Base-by-base conservation (phyloP, 2,329 filamentous ascomycete genomes). In the Nigrospora oryzae region DNA sequence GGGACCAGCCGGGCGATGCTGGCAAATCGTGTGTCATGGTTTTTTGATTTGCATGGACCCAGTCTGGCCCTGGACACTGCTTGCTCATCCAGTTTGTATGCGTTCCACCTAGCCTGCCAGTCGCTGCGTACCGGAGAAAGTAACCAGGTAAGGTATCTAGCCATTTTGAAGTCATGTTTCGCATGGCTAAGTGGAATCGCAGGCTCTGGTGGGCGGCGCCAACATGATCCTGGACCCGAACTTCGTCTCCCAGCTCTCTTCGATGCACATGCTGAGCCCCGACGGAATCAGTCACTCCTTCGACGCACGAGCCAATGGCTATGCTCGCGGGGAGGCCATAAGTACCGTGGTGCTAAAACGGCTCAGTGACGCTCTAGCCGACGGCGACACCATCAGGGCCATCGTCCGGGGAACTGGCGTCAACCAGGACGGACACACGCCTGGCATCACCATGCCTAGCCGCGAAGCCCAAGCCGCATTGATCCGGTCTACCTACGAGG, bases 361-460 rank as follows among this genome's bases (percentile, higher is more conserved):
- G 5, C 54, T 65, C 3, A 46, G 50, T 8, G 49, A 53, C 32
- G 62, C 63, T 2, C 44, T 64, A 1, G 42, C 51, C 11, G 62
- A 63, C 39, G 57, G 58, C 31, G 62, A 66, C 45, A 49, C 53
- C 16, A 56, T 66, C 36, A 50, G 58, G 16, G 62, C 59, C 5
- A 51, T 64, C 3, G 56, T 65, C 45, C 57, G 56, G 38, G 55
- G 59, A 40, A 51, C 56, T 4, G 61, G 56, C 10, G 46, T 54
- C 14, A 63, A 62, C 36, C 51, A 55, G 40, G 53, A 57, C 34
- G 57, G 57, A 8, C 54, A 48, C 31, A 65, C 61, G 1, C 48
- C 51, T 12, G 61, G 62, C 4, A 68, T 67, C 32, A 65, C 62
- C 41, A 53, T 49, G 11, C 57, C 62, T 2, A 64, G 56, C 35